Evolutionary conservation across 2,329 filamentous ascomycete genomes (phyloP).

Genomic region (Cladorrhinum sp.): DNA sequence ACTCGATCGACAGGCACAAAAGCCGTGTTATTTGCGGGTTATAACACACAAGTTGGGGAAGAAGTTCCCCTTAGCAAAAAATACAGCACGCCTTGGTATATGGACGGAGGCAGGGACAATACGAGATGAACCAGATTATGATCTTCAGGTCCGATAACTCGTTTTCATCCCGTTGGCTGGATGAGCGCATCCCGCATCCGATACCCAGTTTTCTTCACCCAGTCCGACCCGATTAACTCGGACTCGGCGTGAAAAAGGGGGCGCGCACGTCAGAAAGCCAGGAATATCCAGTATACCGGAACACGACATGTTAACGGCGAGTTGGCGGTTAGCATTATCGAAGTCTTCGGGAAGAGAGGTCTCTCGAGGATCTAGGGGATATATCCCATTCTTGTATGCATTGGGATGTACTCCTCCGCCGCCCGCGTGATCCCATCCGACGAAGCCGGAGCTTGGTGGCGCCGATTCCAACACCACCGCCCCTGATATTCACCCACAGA

Average conservation of each 20-base stretch:
- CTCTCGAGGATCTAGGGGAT: background rate
- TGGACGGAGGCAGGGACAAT: background rate
- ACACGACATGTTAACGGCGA: background rate
- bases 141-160: slow-evolving; percentile 1
- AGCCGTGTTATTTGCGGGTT: background rate
- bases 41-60: no score
- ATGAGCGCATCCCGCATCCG: background rate
- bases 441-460: no score
- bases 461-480: background rate
- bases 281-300: background rate
- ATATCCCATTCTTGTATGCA: background rate
- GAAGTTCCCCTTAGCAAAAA: no score
- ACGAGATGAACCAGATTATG: background rate
- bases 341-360: background rate
- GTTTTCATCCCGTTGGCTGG: background rate
- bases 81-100: no score
- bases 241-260: background rate
- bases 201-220: slow-evolving; percentile 1
- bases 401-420: background rate
- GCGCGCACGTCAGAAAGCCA: background rate
- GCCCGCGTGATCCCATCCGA: background rate
- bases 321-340: background rate
- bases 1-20: background rate
- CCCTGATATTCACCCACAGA: background rate
- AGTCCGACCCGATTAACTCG: background rate